Base-by-base conservation (phyloP, 805 yeast species). In the Pichia paraexigua region DNA sequence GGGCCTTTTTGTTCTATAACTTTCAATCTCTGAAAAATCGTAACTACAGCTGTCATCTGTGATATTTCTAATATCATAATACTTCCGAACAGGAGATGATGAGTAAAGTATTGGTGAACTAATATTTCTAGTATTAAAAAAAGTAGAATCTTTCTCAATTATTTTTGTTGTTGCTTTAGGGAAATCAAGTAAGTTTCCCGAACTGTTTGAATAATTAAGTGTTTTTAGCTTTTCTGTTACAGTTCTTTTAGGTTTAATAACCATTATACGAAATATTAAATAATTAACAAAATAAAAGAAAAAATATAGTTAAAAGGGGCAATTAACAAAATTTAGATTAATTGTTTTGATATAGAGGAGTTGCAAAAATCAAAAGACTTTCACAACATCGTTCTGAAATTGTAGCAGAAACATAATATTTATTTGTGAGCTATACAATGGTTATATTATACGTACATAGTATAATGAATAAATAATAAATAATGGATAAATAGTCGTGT, bases 11-110 rank as follows among this genome's bases (percentile, higher is more conserved):
- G 39, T 35, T 35, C 39, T 35, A 28, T 39, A 46, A 25, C 43
- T 22, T 17, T 35, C 41, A 12, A 46, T 46, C 40, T 46, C 43
- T 25, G 48, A 46, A 27, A 48, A 48, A 6, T 48, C 50, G 28
- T 43, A 48, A n/a, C 46, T 35, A 35, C 28, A 42, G 5, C 18
- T 27, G 20, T 48, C 50, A n/a, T 35, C 39, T 2, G 39, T 35
- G 2, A 35, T 35, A 35, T 35, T 35, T 35, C 39, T 35, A 8
- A 35, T 11, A n/a, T 35, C 39, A n/a, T 17, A 5, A 35, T 35
- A 35, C 11, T 45, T 45, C 30, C 45, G 45, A 2, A 39, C 22
- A 7, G 52, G 52, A 2, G 52, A 49, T 15, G 52, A 49, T 2
- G 45, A 44, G n/a, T n/a, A 41, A 6, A 3, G 17, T n/a, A n/a